Evolutionary conservation across 768 basidiomycete genomes (phyloP), one percentile per base, ranked within the genome.

Genomic region (Mycena galericulata): DNA sequence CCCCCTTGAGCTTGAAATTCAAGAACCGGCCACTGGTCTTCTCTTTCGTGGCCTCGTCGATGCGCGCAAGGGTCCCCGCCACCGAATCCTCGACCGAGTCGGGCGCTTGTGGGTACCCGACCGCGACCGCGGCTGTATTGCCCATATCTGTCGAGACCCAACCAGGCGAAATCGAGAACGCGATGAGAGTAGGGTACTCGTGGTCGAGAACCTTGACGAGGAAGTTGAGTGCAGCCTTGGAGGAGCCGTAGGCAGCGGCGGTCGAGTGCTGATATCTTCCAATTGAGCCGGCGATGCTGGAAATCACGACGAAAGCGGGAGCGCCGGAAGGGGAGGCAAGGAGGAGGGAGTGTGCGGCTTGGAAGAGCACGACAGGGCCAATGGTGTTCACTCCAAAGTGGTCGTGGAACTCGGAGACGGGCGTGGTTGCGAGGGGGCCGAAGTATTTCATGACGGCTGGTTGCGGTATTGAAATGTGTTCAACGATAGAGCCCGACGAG

Each of bases 61-160:
- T 61, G 11, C 46, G 45, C 4, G 59, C 34, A 30, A 61, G 14
- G 26, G 49, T 50, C 4, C 47, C 59, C 20, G 24, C 15, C 3
- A 50, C 30, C 9, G 59, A 49, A 7, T 61, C 59, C n/a, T 61
- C 46, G 4, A 61, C 10, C 29, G 2, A 18, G 11, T 34, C 46
- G 8, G 47, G 59, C 34, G 59, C 59, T 32, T 36, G 17, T 9
- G 18, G 11, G 34, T n/a, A 30, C 46, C 59, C 59, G 9, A 11
- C 27, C 22, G 22, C 20, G 4, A 4, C 20, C 15, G 32, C 47
- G 4, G n/a, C 30, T 10, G 0, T 15, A 24, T 50, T 62, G 11
- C 61, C 61, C 61, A 62, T 62, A 4, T 62, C 61, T 36, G 61
- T 62, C 26, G 36, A 32, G n/a, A 51, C 49, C 61, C 49, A 62